Evolutionary conservation across 2,329 filamentous ascomycete genomes (phyloP).

Genomic region (Cordyceps cateniannulata): DNA sequence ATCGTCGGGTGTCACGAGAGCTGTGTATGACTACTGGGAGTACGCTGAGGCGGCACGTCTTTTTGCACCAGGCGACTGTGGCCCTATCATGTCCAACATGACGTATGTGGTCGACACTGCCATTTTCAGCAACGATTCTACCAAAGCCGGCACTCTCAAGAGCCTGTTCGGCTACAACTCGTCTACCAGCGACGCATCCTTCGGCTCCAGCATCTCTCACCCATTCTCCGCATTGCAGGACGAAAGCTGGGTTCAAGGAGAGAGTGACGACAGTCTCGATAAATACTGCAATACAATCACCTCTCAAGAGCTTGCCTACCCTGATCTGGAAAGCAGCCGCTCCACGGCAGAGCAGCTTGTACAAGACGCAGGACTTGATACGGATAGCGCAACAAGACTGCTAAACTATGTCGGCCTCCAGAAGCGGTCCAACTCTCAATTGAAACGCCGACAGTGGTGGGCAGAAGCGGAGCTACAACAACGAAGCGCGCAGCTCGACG

Average conservation of each 20-base stretch:
- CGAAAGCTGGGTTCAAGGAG: constrained; percentile 47
- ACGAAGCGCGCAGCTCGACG: background rate
- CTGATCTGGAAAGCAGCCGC: constrained; percentile 29
- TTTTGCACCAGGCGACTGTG: constrained; percentile 52
- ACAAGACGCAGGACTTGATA: constrained; percentile 32
- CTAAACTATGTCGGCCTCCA: constrained; percentile 44
- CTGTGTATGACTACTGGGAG: constrained; percentile 71
- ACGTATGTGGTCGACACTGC: constrained; percentile 46
- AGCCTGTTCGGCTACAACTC: constrained; percentile 27
- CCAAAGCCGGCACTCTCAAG: constrained; percentile 33
- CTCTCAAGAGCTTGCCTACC: constrained; percentile 34
- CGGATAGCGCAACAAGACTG: constrained; percentile 34
- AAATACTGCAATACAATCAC: constrained; percentile 44
- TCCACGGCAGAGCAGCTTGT: constrained; percentile 34
- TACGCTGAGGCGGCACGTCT: constrained; percentile 46
- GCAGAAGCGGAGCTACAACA: background rate
- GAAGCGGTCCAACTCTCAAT: no score
- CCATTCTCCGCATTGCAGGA: constrained; percentile 40
- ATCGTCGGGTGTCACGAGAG: constrained; percentile 71
- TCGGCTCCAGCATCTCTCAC: constrained; percentile 34
- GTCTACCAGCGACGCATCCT: constrained; percentile 27
- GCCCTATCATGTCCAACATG: constrained; percentile 55
- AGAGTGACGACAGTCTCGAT: constrained; percentile 35
- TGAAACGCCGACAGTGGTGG: no score
- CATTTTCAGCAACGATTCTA: constrained; percentile 30